Base-by-base conservation (phyloP, 1,284 basidiomycete genomes). In the Puccinia polysora region DNA sequence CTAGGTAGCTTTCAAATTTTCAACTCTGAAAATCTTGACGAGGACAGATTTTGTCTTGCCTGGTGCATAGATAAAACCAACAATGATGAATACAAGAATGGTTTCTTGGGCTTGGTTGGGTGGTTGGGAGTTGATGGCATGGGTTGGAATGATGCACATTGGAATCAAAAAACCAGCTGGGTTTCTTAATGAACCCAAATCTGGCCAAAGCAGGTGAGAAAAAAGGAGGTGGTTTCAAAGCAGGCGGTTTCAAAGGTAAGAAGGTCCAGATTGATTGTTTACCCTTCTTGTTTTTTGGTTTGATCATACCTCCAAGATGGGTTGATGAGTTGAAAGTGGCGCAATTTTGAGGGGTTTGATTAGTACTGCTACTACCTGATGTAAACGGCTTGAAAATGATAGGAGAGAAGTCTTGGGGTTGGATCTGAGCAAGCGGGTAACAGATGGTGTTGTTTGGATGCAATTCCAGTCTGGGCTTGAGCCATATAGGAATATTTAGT, bases 181-280 rank as follows among this genome's bases (percentile, higher is more conserved):
- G 50, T 30, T 64, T 72, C n/a, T 53, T 60, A 36, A 52, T 62
- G 18, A 72, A 72, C 1, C 69, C 69, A 36, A 72, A 72, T 12
- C 50, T 64, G 10, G 34, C 36, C 4, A 15, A 38, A 10, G 38
- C 50, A 23, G 69, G 69, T 15, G 69, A 72, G n/a, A 59, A 59
- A n/a, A 60, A 72, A n/a, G 69, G 53, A 1, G 69, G 69, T 10
- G 69, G 69, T 2, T n/a, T n/a, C n/a, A n/a, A n/a, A n/a, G n/a
- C n/a, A n/a, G n/a, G n/a, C n/a, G n/a, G n/a, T n/a, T 59, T 72
- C 0, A 36, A 72, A 34, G 60, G 69, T 15, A 72, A 45, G 52
- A 72, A 56, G 6, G 49, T 64, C 36, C 52, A 58, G 1, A 14
- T 53, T 20, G 68, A 0, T 20, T 53, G 58, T 28, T 55, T 63